Conservation (phyloP, 352 stramenopile species). For the Peronospora belbahrii region DNA sequence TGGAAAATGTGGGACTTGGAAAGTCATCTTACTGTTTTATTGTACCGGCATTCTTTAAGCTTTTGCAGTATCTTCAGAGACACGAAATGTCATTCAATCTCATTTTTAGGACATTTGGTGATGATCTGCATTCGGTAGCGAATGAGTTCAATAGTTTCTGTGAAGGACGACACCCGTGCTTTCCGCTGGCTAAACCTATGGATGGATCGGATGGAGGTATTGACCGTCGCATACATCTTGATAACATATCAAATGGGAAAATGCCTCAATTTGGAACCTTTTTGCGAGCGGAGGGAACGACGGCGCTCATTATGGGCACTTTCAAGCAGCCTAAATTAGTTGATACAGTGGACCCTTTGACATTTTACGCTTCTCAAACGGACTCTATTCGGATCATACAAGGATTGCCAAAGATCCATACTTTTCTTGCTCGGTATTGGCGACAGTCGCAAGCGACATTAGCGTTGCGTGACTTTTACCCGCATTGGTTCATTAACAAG, state of each 20-base stretch:
- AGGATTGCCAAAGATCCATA: slow-evolving; percentile 41
- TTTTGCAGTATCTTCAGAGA: slow-evolving; percentile 45
- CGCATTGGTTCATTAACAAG: slow-evolving; percentile 52
- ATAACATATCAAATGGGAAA: slow-evolving; percentile 2
- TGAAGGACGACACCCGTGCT: slow-evolving; percentile 52
- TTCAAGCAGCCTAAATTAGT: slow-evolving; percentile 46
- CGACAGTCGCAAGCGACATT: slow-evolving; percentile 44
- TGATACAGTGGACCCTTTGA: slow-evolving; percentile 15
- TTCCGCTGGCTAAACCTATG: slow-evolving; percentile 39
- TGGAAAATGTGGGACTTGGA: slow-evolving; percentile 28
- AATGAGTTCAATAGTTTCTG: slow-evolving; percentile 79
- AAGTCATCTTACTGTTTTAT: slow-evolving; percentile 54
- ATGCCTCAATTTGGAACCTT: slow-evolving; percentile 56
- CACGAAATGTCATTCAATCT: slow-evolving; percentile 52
- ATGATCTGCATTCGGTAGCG: slow-evolving; percentile 59
- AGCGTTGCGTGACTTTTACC: slow-evolving; percentile 71
- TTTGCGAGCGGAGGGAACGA: slow-evolving; percentile 37
- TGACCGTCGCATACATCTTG: slow-evolving; percentile 49
- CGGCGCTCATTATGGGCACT: slow-evolving; percentile 61
- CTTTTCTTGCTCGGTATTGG: slow-evolving; percentile 45
- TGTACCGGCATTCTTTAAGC: slow-evolving; percentile 53
- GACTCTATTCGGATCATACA: slow-evolving; percentile 20
- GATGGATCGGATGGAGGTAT: slow-evolving; percentile 41
- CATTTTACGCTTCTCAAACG: slow-evolving; percentile 30
- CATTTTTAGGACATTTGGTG: slow-evolving; percentile 69